Percentiles rank a stretch among this genome's conserved stretches.
Conservation (phyloP, 1,139 yeast genomes). For the Arxiozyma telluris region DNA sequence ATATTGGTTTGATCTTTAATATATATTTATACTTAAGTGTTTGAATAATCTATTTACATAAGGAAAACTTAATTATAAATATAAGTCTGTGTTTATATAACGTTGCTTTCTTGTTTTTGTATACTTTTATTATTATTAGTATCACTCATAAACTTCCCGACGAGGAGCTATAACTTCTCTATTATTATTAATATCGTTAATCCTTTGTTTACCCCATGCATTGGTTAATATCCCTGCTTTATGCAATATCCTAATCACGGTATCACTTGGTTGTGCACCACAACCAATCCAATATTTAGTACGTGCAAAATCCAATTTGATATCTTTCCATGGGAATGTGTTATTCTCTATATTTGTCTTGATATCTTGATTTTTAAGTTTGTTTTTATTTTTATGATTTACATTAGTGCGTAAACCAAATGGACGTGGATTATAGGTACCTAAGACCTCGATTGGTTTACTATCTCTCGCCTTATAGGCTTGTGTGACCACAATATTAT, state of each 20-base stretch:
- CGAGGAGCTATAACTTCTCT: slow-evolving; percentile 6
- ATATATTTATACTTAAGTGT: no score
- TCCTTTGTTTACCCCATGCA: slow-evolving; percentile 39
- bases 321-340: slow-evolving; percentile 63
- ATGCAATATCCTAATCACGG: slow-evolving; percentile 68
- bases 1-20: no score
- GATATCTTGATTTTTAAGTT: slow-evolving; percentile 31
- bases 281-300: slow-evolving; percentile 98
- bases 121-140: neutral
- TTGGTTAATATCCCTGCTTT: slow-evolving; percentile 72
- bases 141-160: slow-evolving; percentile 6
- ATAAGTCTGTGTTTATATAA: no score
- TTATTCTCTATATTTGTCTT: slow-evolving; percentile 47
- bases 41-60: no score
- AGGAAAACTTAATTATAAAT: no score
- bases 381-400: slow-evolving; percentile 18
- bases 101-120: no score
- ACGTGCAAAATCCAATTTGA: slow-evolving; percentile 75
- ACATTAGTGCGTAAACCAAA: slow-evolving; percentile 19
- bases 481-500: slow-evolving; percentile 84
- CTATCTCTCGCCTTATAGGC: slow-evolving; percentile 63
- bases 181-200: neutral
- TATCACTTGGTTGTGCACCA: slow-evolving; percentile 92
- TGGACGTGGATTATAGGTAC: slow-evolving; percentile 85
- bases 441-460: slow-evolving; percentile 89